Percentiles rank a stretch among this genome's conserved stretches.
These are phyloP conservation scores for Potentilla sterilis DNA, from an alignment of 306 rosid genomes.

Conservation along the genomic window DNA sequence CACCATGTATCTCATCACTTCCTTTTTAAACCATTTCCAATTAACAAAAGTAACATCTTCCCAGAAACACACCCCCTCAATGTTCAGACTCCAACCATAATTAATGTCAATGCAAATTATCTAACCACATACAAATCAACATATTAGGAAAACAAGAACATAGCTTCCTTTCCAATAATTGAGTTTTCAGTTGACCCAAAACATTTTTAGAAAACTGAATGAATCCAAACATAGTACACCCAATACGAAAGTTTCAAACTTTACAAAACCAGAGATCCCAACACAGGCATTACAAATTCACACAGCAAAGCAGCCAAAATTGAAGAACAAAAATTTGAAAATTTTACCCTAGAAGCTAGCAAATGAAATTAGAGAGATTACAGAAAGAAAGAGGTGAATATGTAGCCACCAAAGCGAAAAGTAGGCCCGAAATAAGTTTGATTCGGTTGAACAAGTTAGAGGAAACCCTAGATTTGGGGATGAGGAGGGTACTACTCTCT, in stretches of 20 bases:
- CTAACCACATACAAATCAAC: not conserved
- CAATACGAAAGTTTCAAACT: not conserved
- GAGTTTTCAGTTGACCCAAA: not conserved
- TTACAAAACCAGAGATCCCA: slow-evolving; percentile 30
- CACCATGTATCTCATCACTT: not conserved
- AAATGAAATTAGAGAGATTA: slow-evolving; percentile 8
- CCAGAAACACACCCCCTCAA: not conserved
- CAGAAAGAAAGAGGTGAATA: not conserved
- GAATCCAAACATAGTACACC: no score
- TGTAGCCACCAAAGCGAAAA: slow-evolving; percentile 13
- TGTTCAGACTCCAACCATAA: not conserved
- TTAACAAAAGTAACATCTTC: not conserved
- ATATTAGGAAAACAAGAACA: not conserved
- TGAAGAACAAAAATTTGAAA: not conserved
- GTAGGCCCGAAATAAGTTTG: not conserved
- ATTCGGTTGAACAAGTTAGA: slow-evolving; percentile 15
- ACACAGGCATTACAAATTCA: slow-evolving; percentile 7
- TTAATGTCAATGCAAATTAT: not conserved
- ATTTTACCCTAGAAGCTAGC: slow-evolving; percentile 1
- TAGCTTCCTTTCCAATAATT: not conserved
- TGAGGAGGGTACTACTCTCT: slow-evolving; percentile 15
- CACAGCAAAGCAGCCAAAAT: not conserved
- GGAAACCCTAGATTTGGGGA: slow-evolving; percentile 87
- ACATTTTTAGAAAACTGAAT: not conserved
- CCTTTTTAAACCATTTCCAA: not conserved